Evolutionary conservation across 306 rosid species (phyloP), one percentile per base, ranked within the genome.

Genomic region (Cucumis cinereus): DNA sequence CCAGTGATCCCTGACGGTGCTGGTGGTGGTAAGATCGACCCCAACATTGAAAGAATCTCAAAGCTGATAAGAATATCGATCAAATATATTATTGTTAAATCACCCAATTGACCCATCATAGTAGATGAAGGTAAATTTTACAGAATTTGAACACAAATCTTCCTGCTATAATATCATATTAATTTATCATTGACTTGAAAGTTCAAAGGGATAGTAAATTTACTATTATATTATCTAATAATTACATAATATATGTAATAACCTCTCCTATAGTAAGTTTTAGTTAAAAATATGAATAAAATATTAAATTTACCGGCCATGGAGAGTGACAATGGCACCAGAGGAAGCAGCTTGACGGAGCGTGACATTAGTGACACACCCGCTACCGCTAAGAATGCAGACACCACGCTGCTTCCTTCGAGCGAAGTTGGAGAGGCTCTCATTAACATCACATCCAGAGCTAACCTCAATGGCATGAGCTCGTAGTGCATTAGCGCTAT

Each of bases 401-500:
- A 94, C 92, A 1, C 97, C 99, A 24, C 97, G 75, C 60, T 94
- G 97, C 63, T 96, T 92, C 36, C 96, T 87, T 15, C 96, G 82
- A 0, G 99, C 96, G 57, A 94, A 94, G 85, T 74, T 85, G 63
- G 94, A 83, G 5, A 94, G 89, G 28, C 95, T 90, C 12, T 94
- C 99, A 14, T 88, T 81, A 24, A 94, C 84, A 74, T 94, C 99
- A 7, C 90, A 89, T 0, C 98, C 98, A 36, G 93, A 96, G 8
- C 90, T 92, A 2, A 94, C 87, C 76, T 94, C 97, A 91, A 94
- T 92, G 17, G 93, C 99, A 73, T 94, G 99, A 4, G 99, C 91
- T 4, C 93, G 87, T 0, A 94, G 87, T 12, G 99, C 96, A 50
- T 94, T 94, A 5, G 99, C 96, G 66, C 99, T 94, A 82, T 94